Conservation (phyloP, 1,284 basidiomycete species). For the Omphalotus olearius region DNA sequence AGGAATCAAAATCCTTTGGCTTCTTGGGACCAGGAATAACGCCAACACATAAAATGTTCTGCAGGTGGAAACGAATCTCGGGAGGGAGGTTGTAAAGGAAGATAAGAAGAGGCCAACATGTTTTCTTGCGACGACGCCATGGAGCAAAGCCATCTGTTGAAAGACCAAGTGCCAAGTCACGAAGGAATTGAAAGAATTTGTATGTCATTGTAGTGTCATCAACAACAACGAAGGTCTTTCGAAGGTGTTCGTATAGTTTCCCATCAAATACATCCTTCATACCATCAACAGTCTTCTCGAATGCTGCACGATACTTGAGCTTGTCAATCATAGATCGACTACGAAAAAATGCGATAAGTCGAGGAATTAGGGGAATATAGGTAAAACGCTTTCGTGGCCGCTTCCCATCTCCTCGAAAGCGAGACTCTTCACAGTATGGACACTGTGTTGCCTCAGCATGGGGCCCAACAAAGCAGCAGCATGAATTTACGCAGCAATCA, state of each 20-base stretch:
- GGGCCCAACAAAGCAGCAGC: constrained; percentile 25
- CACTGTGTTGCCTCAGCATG: constrained; percentile 18
- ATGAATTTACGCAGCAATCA: constrained; percentile 30
- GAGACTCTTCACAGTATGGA: constrained; percentile 26
- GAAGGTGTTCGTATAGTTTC: too few relatives aligned
- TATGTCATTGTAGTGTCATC: not conserved
- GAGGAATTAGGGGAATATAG: constrained; percentile 26
- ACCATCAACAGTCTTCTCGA: not conserved
- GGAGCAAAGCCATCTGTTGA: constrained; percentile 23
- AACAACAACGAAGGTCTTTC: too few relatives aligned
- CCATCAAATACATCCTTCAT: constrained; percentile 2
- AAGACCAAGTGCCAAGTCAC: constrained; percentile 22
- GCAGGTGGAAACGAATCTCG: constrained; percentile 23
- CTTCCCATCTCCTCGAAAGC: constrained; percentile 19
- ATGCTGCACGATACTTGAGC: constrained; percentile 2
- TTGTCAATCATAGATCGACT: constrained; percentile 11
- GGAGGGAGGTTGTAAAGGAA: constrained; percentile 32
- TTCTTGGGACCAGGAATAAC: constrained; percentile 34
- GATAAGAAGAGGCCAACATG: constrained; percentile 30
- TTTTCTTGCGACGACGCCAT: constrained; percentile 21
- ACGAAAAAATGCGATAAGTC: constrained; percentile 18
- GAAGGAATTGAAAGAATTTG: constrained; percentile 1
- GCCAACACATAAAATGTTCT: constrained; percentile 27
- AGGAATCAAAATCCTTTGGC: constrained; percentile 31
- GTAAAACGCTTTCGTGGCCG: constrained; percentile 19